Conservation (phyloP, 1,284 basidiomycete species). For the Trametes polyzona region DNA sequence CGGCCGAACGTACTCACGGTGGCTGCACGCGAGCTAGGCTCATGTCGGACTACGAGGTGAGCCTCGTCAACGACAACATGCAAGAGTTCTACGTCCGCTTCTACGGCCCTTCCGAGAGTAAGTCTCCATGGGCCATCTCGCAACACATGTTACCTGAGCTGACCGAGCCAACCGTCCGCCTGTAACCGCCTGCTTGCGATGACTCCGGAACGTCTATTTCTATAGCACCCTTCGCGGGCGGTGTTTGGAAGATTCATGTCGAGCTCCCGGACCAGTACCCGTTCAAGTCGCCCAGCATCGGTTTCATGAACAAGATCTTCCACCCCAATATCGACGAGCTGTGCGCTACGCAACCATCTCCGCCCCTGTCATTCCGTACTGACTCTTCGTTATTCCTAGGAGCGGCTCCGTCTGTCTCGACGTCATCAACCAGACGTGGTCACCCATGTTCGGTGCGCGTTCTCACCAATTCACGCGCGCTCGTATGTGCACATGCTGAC, state of each 20-base stretch:
- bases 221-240: slow-evolving; percentile 91
- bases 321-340: slow-evolving; percentile 98
- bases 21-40: slow-evolving; percentile 56
- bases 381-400: slow-evolving; percentile 45
- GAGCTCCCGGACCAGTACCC: slow-evolving; percentile 99
- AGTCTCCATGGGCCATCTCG: slow-evolving; percentile 38
- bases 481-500: slow-evolving; percentile 3
- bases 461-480: background rate
- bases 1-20: background rate
- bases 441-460: slow-evolving; percentile 91
- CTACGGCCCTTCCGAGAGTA: slow-evolving; percentile 93
- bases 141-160: background rate
- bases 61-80: slow-evolving; percentile 97
- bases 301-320: slow-evolving; percentile 99
- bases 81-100: slow-evolving; percentile 99
- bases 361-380: background rate
- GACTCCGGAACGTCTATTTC: slow-evolving; percentile 3
- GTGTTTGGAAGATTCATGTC: slow-evolving; percentile 99
- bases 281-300: slow-evolving; percentile 98
- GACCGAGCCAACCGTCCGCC: background rate
- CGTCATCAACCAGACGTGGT: slow-evolving; percentile 99
- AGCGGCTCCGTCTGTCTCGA: slow-evolving; percentile 96
- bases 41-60: slow-evolving; percentile 98
- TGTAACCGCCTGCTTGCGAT: slow-evolving; percentile 8
- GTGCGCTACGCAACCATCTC: slow-evolving; percentile 48